phyloP scores from a whole-genome alignment of 805 yeast genomes.

The Tanozyma kutaoensis region DNA sequence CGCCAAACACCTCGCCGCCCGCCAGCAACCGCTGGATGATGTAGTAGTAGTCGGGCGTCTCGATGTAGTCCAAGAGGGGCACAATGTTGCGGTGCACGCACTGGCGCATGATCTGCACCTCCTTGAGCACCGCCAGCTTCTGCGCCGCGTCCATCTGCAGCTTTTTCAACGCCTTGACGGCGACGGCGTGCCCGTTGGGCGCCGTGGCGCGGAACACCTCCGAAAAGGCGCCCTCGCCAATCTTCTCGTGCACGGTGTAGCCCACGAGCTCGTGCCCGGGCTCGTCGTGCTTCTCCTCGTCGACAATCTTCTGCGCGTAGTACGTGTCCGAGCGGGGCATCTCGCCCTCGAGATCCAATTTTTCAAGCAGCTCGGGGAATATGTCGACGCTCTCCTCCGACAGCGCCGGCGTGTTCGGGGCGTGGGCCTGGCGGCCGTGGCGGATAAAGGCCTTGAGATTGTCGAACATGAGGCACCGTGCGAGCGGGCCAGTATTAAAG shows the following conservation, averaged over 20 bases:
- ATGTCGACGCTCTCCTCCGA: background rate
- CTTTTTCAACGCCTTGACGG: conserved; percentile 67
- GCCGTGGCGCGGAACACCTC: conserved; percentile 65
- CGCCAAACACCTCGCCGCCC: conserved; percentile 76
- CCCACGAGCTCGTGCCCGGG: conserved; percentile 6
- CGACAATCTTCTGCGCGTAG: conserved; percentile 4
- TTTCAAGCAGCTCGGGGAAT: background rate
- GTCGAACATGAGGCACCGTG: conserved; percentile 19
- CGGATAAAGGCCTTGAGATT: conserved; percentile 49
- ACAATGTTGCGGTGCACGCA: conserved; percentile 50
- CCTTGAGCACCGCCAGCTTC: conserved; percentile 48
- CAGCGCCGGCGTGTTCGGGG: background rate
- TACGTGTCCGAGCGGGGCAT: conserved; percentile 1
- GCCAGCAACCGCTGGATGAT: conserved; percentile 53
- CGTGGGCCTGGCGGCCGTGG: conserved; percentile 47
- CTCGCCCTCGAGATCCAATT: conserved; percentile 1
- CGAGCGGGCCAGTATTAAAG: too few relatives aligned
- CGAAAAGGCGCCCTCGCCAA: conserved; percentile 89
- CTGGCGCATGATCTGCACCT: conserved; percentile 60
- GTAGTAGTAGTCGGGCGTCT: conserved; percentile 41
- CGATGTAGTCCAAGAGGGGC: conserved; percentile 38
- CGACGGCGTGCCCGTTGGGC: conserved; percentile 34
- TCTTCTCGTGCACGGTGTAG: conserved; percentile 15
- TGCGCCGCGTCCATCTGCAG: conserved; percentile 36
- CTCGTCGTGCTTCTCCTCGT: conserved; percentile 4